Evolutionary conservation across 2,329 filamentous ascomycete species (phyloP).

Genomic region (Colletotrichum simmondsii): DNA sequence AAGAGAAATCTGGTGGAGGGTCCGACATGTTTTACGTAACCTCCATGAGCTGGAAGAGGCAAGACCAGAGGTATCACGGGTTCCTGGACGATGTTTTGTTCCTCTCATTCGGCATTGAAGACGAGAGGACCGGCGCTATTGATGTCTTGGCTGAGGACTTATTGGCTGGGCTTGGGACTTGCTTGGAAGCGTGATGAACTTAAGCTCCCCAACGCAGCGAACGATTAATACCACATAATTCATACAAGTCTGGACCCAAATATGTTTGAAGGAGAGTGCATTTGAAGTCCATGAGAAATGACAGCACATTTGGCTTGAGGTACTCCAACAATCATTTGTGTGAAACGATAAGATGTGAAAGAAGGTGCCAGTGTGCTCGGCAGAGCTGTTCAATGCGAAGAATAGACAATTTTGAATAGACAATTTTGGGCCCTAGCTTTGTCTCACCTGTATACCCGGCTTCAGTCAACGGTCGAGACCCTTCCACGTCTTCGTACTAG

Average conservation of each 20-base stretch:
- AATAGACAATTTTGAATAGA: too few relatives aligned
- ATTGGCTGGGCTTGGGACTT: conserved; percentile 44
- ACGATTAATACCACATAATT: too few relatives aligned
- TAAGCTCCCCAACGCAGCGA: not conserved
- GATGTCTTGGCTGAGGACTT: conserved; percentile 63
- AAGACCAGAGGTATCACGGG: conserved; percentile 62
- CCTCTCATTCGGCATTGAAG: conserved; percentile 67
- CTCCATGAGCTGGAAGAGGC: conserved; percentile 64
- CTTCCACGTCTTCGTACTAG: not conserved
- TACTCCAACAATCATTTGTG: too few relatives aligned
- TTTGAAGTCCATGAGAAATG: too few relatives aligned
- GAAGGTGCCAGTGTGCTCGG: too few relatives aligned
- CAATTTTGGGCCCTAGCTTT: not conserved
- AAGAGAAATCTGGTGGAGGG: conserved; percentile 43
- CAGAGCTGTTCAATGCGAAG: too few relatives aligned
- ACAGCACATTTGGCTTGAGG: too few relatives aligned
- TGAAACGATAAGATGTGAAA: too few relatives aligned
- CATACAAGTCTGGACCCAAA: not conserved
- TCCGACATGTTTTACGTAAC: conserved; percentile 70
- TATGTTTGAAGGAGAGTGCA: too few relatives aligned
- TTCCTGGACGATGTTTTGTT: conserved; percentile 67
- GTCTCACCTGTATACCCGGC: too few relatives aligned
- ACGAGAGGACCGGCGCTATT: conserved; percentile 58
- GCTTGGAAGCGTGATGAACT: not conserved
- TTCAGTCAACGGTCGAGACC: not conserved